phyloP scores from a whole-genome alignment of 345 rosid species.

The Eucalyptus regnans region DNA sequence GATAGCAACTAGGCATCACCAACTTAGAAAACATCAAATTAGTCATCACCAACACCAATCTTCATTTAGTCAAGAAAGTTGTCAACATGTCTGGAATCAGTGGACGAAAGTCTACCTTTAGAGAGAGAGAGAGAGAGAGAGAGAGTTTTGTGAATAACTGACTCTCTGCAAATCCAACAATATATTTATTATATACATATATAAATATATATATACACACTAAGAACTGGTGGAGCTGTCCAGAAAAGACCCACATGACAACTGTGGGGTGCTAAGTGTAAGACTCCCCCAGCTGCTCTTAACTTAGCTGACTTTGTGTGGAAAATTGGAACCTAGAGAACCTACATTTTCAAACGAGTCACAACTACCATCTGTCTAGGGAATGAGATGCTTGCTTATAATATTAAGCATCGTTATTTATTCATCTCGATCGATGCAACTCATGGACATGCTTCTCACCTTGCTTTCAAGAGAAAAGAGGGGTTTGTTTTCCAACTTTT shows the following conservation, averaged over 20 bases:
- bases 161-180: background rate
- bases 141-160: background rate
- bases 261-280: background rate
- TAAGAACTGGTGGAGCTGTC: background rate
- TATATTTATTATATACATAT: background rate
- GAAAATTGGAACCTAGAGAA: background rate
- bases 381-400: background rate
- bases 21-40: background rate
- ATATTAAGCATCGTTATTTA: background rate
- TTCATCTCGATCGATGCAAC: background rate
- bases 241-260: background rate
- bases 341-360: background rate
- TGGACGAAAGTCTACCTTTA: background rate
- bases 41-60: background rate
- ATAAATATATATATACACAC: background rate
- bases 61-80: background rate
- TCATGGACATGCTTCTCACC: background rate
- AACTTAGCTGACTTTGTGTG: background rate
- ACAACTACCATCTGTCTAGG: background rate
- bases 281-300: background rate
- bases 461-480: background rate
- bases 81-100: background rate
- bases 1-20: background rate
- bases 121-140: background rate
- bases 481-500: background rate